Conservation (phyloP, 257 asterid species). For the Petunia axillaris region DNA sequence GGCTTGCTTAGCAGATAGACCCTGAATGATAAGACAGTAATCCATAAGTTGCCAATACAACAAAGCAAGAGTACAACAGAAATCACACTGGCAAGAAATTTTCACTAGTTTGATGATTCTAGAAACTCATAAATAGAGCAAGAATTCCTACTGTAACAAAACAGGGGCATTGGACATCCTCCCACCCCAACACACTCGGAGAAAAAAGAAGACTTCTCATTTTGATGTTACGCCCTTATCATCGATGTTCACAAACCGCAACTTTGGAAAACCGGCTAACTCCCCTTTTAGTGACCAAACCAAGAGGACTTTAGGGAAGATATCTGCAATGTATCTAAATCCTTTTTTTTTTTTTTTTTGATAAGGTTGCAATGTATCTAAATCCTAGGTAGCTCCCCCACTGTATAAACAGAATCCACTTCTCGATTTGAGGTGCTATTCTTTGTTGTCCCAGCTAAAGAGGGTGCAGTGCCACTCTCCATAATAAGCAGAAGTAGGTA, state of each 20-base stretch:
- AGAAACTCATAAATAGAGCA: constrained; percentile 5
- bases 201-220: not conserved
- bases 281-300: constrained; percentile 18
- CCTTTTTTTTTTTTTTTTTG: too few relatives aligned
- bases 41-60: constrained; percentile 22
- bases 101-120: not conserved
- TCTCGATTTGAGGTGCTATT: constrained; percentile 26
- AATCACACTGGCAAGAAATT: not conserved
- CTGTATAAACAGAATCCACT: too few relatives aligned
- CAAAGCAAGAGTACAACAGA: not conserved
- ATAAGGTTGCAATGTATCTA: too few relatives aligned
- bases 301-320: not conserved
- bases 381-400: too few relatives aligned
- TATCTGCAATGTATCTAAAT: too few relatives aligned
- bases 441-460: constrained; percentile 52
- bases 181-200: not conserved
- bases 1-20: constrained; percentile 65
- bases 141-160: not conserved
- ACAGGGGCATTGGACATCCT: not conserved
- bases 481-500: not conserved
- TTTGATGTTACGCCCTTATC: not conserved
- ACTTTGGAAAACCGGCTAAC: not conserved
- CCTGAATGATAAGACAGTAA: constrained; percentile 45
- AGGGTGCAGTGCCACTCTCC: constrained; percentile 51
- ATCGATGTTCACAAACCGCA: not conserved